Base-by-base conservation (phyloP, 1,139 yeast species). In the Saccharomyces uvarum region DNA sequence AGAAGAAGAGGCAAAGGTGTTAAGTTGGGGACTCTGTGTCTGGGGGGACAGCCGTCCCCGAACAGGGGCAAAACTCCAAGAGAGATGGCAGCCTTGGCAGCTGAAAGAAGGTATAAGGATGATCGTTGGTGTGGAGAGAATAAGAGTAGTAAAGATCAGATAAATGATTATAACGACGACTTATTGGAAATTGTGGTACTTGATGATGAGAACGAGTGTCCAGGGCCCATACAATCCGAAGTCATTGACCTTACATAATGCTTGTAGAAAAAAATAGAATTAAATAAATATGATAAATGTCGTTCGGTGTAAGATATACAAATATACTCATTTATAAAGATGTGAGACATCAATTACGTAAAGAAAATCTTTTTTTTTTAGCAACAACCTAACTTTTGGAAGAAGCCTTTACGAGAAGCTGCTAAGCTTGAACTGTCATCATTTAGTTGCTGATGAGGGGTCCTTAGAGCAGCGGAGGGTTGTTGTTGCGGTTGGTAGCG, bases 71-170 rank as follows among this genome's bases (percentile, higher is more conserved):
- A 65, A 50, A 59, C 61, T 26, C 66, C 73, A 7, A 70, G 81
- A 49, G 78, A 75, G 33, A 69, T 82, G 55, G 79, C 83, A 52
- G 69, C 81, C 11, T 77, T 75, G 56, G 95, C 95, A 2, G 86
- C 91, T 0, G 83, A 84, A 57, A 70, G 86, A 56, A 71, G 95
- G 52, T 64, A 75, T 8, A 64, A 69, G 19, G 91, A 85, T 64
- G 70, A 78, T 2, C 79, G 80, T 59, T 78, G 82, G 78, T 86
- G 91, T 60, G 70, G 57, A 4, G 56, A 57, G 44, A 38, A 6
- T 5, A 38, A 38, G 6, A 38, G 19, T 38, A 38, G 19, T n/a
- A 38, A 38, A 16, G 26, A 38, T 38, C 44, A 38, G 19, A 38
- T 38, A 16, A 38, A 24, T 11, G 44, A 38, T 38, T 9, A 38